Evolutionary conservation across 2,329 filamentous ascomycete species (phyloP), one percentile per base, ranked within the genome.

Genomic region (Aschersonia sp.): DNA sequence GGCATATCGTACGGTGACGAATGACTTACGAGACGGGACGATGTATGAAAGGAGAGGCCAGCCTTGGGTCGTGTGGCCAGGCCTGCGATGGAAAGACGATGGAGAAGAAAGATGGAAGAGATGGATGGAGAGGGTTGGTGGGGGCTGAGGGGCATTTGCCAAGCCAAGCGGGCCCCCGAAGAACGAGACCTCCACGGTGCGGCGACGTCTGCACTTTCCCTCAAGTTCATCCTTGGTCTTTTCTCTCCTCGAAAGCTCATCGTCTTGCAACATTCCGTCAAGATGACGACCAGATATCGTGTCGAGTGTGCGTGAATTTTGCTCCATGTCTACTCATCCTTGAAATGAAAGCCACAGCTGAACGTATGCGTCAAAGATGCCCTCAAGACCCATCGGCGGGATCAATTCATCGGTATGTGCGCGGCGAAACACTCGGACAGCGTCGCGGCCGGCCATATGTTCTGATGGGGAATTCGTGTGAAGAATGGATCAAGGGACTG

Each of bases 401-500:
- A 96, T 63, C 89, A 96, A 64, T 80, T 96, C 58, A 88, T 89
- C 66, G 74, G 85, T 84, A 70, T 50, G 64, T 20, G 20, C 20
- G 20, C 20, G 20, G 20, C 20, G 20, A 20, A 20, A 20, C 20
- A 20, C 20, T 20, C 20, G 20, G 7, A 12, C 35, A 40, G 7
- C 12, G 7, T 12, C 7, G 12, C 35, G 12, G 12, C 35, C 35
- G 7, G 35, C 35, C 35, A 40, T 2, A 7, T 40, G 35, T 12
- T 40, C 35, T 40, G 7, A 7, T 9, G 35, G 35, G 7, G 7
- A 40, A 40, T 12, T 40, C 35, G 12, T 20, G 7, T n/a, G 20
- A 58, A 80, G 88, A 95, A 83, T 97, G 91, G 91, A 87, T 97
- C 72, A 97, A 98, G 68, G 86, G 84, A 40, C 77, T 97, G 4